Evolutionary conservation across 108 stramenopile genomes (phyloP).

Genomic region (Discostella pseudostelligera): DNA sequence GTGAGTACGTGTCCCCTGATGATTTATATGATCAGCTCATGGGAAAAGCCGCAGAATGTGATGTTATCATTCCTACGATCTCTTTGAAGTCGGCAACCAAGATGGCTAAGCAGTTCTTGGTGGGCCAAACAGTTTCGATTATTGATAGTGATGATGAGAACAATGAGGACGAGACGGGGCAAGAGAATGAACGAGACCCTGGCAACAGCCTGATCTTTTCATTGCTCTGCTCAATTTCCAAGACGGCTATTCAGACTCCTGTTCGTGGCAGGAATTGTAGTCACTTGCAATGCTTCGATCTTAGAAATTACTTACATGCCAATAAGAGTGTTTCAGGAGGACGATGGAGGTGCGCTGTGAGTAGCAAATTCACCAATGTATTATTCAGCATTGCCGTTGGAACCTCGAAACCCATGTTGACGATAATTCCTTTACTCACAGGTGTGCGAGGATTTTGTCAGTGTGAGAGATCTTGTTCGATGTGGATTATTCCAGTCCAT

Average conservation of each 20-base stretch:
- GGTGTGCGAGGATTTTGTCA: constrained; percentile 43
- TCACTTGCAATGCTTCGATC: constrained; percentile 62
- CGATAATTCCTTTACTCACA: background rate
- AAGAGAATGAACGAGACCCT: constrained; percentile 4
- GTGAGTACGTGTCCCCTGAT: constrained; percentile 50
- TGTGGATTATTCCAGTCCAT: constrained; percentile 44
- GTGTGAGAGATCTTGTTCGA: constrained; percentile 43
- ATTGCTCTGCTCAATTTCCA: constrained; percentile 56
- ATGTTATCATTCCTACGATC: constrained; percentile 31
- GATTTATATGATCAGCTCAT: constrained; percentile 35
- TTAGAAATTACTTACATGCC: constrained; percentile 51
- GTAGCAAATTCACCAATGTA: background rate
- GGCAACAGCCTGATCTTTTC: constrained; percentile 49
- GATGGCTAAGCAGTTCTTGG: constrained; percentile 41
- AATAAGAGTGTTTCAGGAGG: constrained; percentile 59
- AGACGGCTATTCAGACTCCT: constrained; percentile 59
- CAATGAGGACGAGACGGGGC: constrained; percentile 18
- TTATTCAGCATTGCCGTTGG: background rate
- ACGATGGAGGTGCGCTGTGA: constrained; percentile 67
- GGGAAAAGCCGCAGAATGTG: constrained; percentile 18
- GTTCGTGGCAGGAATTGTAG: constrained; percentile 48
- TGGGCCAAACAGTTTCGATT: constrained; percentile 32
- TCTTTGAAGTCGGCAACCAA: constrained; percentile 31
- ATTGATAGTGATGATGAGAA: constrained; percentile 49
- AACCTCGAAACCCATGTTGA: background rate